Evolutionary conservation across 148 eudicot genomes (phyloP), one percentile per base, ranked within the genome.

Genomic region (Polygonum aviculare): DNA sequence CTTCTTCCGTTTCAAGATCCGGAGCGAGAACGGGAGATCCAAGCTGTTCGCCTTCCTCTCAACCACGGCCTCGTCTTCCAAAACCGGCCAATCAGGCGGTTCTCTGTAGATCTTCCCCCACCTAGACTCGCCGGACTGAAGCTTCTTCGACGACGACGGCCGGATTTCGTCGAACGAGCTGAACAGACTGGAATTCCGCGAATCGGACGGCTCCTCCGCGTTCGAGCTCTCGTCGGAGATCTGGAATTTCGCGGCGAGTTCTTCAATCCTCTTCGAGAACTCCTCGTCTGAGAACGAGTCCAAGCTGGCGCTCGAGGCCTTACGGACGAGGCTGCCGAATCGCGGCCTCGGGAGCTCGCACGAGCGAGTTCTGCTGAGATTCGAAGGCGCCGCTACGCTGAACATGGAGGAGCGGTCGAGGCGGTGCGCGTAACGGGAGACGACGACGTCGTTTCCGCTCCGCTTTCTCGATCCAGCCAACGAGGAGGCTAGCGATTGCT

Each of bases 81-180:
- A 14, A 10, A n/a, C 75, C 38, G 75, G 50, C 47, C 47, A 72
- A 72, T 72, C 75, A 41, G 75, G 75, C 36, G 75, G 75, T 19
- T 72, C 75, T 72, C 54, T 10, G 54, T 72, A 41, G 35, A 72
- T 72, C 75, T 72, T 51, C 54, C 75, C 54, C 75, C 75, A 72
- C n/a, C 36, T 52, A 72, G 35, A 44, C 75, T 72, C 36, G 6
- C 14, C 14, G 12, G 54, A 45, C 8, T 72, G 52, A 21, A 72
- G 47, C 6, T 72, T 44, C 35, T 72, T 44, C 35, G 51, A 72
- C 54, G 31, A 19, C 9, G 54, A 44, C 31, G 16, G 1, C 45
- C 41, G 26, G 45, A 69, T 35, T 35, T 69, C 41, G 44, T 19
- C 15, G 16, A 62, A 62, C 16, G 69, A 62, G 16, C 31, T 62